Conservation (phyloP, 345 rosid species). For the Chamaenerion angustifolium region DNA sequence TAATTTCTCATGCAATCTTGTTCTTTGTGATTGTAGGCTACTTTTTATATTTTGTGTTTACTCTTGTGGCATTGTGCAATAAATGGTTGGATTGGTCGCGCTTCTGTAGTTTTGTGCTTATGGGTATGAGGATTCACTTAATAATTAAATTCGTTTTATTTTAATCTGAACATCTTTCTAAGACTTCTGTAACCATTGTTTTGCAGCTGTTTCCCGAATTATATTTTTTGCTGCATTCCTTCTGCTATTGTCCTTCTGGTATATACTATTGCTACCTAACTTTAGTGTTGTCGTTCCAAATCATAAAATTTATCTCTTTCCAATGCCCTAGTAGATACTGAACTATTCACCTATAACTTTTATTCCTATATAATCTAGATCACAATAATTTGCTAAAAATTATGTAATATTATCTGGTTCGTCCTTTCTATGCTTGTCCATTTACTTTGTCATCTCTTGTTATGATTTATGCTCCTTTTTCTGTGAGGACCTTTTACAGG, state of each 20-base stretch:
- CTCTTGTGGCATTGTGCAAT: slow-evolving; percentile 33
- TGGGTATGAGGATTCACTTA: slow-evolving; percentile 24
- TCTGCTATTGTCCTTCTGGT: slow-evolving; percentile 64
- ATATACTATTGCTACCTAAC: slow-evolving; percentile 4
- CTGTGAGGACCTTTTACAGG: slow-evolving; percentile 17
- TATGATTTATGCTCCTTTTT: too few species aligned
- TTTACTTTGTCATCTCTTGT: too few species aligned
- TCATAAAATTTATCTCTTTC: background rate
- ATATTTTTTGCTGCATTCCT: slow-evolving; percentile 45
- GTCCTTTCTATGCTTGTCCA: too few species aligned
- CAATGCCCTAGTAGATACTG: background rate
- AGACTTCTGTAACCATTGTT: slow-evolving; percentile 8
- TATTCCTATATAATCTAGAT: too few species aligned
- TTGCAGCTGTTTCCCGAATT: slow-evolving; percentile 49
- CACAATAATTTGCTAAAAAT: too few species aligned
- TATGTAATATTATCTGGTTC: too few species aligned
- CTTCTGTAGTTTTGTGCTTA: slow-evolving; percentile 46
- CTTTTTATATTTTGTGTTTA: slow-evolving; percentile 30
- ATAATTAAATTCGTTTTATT: background rate
- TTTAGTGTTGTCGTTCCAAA: too few species aligned
- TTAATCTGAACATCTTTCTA: slow-evolving; percentile 5
- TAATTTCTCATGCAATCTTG: slow-evolving; percentile 3
- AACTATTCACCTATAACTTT: too few species aligned
- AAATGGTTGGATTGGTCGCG: slow-evolving; percentile 46
- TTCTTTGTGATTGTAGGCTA: slow-evolving; percentile 24